A percentile compares a stretch with the other conserved stretches of the same genome.
Conservation (phyloP, 352 stramenopile species). For the Phytophthora sp. region DNA sequence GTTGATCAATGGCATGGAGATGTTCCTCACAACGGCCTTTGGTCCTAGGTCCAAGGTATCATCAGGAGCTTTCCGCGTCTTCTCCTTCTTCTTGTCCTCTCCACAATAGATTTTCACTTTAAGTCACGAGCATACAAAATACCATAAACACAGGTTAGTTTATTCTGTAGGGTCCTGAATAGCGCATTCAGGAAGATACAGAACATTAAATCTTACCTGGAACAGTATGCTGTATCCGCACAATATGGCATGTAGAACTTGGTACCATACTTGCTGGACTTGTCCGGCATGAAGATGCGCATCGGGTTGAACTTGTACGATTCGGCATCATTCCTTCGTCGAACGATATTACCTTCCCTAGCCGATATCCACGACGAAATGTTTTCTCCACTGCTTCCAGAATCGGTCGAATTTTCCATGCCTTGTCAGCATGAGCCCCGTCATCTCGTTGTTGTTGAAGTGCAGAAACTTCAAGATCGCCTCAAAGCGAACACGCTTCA, state of each 20-base stretch:
- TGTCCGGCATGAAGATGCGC: too few species aligned
- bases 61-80: background rate
- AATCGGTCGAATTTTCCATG: background rate
- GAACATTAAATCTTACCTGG: background rate
- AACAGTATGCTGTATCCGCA: background rate
- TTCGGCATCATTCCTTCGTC: too few species aligned
- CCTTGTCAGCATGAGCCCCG: background rate
- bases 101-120: background rate
- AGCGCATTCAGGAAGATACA: background rate
- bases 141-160: too few species aligned
- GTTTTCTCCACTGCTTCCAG: background rate
- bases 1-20: background rate
- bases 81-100: background rate
- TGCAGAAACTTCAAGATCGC: background rate
- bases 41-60: background rate
- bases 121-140: background rate
- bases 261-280: too few species aligned
- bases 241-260: background rate
- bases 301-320: too few species aligned
- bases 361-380: background rate
- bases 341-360: background rate
- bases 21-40: background rate
- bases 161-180: too few species aligned
- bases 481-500: slow-evolving; percentile 20
- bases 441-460: background rate